Base-by-base conservation (phyloP, 2,329 filamentous ascomycete species). In the Acrocalymma vagum region DNA sequence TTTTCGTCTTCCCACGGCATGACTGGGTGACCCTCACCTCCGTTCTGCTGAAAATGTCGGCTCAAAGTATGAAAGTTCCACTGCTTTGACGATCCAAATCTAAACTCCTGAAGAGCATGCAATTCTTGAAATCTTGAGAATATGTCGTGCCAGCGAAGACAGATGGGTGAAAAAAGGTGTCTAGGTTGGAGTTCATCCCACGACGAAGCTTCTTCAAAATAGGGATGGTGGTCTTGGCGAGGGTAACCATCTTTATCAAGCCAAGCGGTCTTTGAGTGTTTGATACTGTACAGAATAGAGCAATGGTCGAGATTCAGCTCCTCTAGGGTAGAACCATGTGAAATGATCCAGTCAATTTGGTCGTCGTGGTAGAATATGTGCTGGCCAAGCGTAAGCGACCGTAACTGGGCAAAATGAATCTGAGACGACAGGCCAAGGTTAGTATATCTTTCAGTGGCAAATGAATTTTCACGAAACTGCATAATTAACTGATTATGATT, bases 311-410 rank as follows among this genome's bases (percentile, higher is more conserved):
- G 23, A 23, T 48, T 41, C 2, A 45, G 29, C 23, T 38, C 34
- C 8, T 29, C 29, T 6, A 48, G 24, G 6, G 41, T 48, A 2
- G n/a, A 16, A 16, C 15, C 5, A 22, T 48, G 45, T 13, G 34
- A 34, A 14, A 38, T 20, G 7, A 48, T 48, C 45, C 45, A 48
- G 18, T 45, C 32, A 16, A 48, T 20, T 21, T 41, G 45, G 9
- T n/a, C 16, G 16, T 48, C 45, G 15, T 38, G 23, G 9, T 21
- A 21, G 26, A 45, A 45, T 2, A 48, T 9, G 13, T 32, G 29
- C 5, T 41, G 29, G 2, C 45, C 41, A 18, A 48, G 28, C 14
- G 28, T 29, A 9, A 48, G 32, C 4, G 41, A 24, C n/a, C 22
- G 10, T 10, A 48, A 27, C 10, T 38, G 26, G 4, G 41, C 21